Conservation (phyloP, 1,139 yeast genomes). For the Meyerozyma sp. region DNA sequence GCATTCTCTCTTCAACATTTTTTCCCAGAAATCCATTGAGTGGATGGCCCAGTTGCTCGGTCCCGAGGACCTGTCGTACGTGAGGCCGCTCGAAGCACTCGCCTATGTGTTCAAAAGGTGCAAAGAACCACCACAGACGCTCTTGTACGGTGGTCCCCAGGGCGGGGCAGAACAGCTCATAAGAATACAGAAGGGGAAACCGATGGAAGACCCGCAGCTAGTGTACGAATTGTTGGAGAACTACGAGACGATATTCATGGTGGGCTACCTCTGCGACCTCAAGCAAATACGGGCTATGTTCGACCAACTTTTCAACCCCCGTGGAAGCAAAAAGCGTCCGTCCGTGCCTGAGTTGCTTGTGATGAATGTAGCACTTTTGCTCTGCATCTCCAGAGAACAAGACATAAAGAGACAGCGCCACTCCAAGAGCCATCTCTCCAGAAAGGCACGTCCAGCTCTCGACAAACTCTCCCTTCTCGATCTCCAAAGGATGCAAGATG, state of each 20-base stretch:
- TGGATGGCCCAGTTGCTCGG: conserved; percentile 29
- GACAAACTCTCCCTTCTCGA: conserved; percentile 1
- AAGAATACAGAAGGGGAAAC: conserved; percentile 4
- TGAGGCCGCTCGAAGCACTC: conserved; percentile 15
- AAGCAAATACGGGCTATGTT: conserved; percentile 4
- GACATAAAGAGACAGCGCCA: not conserved
- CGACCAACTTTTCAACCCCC: conserved; percentile 1
- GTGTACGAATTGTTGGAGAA: conserved; percentile 5
- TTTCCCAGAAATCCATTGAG: conserved; percentile 29
- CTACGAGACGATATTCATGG: conserved; percentile 5
- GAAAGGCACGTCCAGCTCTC: conserved; percentile 1
- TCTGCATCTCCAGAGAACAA: conserved; percentile 5
- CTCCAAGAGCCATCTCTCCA: not conserved
- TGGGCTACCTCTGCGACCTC: conserved; percentile 4
- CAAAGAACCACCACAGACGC: conserved; percentile 1
- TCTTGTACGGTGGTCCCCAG: not conserved
- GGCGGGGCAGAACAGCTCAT: conserved; percentile 2
- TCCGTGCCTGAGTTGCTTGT: conserved; percentile 10
- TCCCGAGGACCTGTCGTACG: conserved; percentile 13
- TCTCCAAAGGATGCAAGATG: conserved; percentile 17
- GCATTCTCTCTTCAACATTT: conserved; percentile 34
- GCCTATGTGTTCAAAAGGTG: not conserved
- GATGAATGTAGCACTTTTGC: conserved; percentile 8
- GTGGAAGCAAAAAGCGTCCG: not conserved
- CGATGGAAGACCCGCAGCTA: conserved; percentile 4